Base-by-base conservation (phyloP, 2,329 filamentous ascomycete species). In the Phoma sp. region DNA sequence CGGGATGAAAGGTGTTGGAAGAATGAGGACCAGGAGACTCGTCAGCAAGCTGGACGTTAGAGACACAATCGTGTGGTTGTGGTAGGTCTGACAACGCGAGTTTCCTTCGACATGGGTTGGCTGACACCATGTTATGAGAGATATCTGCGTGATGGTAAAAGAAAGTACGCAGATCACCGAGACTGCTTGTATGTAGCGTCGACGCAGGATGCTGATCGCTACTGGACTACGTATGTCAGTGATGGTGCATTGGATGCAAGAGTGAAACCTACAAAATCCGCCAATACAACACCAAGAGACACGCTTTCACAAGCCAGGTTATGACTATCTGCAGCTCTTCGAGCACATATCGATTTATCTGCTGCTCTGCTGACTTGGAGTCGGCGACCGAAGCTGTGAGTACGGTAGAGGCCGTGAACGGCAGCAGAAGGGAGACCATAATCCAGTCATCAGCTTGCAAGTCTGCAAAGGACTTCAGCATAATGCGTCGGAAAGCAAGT, bases 401-500 rank as follows among this genome's bases (percentile, higher is more conserved):
- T 7, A 64, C 45, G 9, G 62, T 57, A 4, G 53, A 57, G 2
- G 50, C 63, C 10, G 66, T 68, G 18, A 66, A 65, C 9, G 66
- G 64, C 18, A 62, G 47, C 12, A 68, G 12, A 15, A 68, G 39
- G n/a, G 60, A 56, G 3, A 67, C 20, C 67, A 69, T 69, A 3
- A 68, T 25, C 63, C 62, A 71, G 43, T 71, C 68, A 53, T 71
- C 68, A 9, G 51, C 37, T 47, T 71, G 68, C 14, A 71, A 52
- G 20, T 61, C 62, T 21, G 36, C 47, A 17, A 64, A 49, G 6
- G 61, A 64, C 7, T 62, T 57, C 18, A 71, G 60, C 14, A 60
- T 64, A 5, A 66, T 58, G 14, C 56, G 53, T 18, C 68, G 64
- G 18, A 57, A 67, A 3, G 60, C 33, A 60, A 67, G 46, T 54